phyloP scores from a whole-genome alignment of 306 rosid genomes.

The Quercus glauca region DNA sequence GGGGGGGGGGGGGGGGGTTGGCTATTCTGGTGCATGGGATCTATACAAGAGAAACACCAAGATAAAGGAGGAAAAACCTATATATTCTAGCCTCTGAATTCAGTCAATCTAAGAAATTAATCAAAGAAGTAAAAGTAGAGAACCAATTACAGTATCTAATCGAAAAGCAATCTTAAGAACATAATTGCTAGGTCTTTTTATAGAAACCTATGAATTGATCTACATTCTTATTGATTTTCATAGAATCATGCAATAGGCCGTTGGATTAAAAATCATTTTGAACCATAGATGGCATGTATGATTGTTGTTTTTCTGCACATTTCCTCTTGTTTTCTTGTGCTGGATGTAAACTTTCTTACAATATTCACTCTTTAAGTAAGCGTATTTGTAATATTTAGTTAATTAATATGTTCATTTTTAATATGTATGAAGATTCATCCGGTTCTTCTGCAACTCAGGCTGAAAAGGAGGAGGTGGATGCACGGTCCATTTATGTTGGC shows the following conservation, averaged over 20 bases:
- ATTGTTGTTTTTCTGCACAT: neutral
- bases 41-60: neutral
- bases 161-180: neutral
- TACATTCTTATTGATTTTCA: neutral
- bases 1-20: too few relatives aligned
- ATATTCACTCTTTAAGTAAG: slow-evolving; percentile 1
- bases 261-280: neutral
- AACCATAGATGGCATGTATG: neutral
- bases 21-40: neutral
- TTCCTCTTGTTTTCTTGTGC: neutral
- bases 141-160: neutral
- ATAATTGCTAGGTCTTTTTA: neutral
- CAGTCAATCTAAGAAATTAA: neutral
- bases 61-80: neutral
- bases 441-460: slow-evolving; percentile 78
- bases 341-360: neutral
- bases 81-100: neutral
- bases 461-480: slow-evolving; percentile 98
- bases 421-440: slow-evolving; percentile 62
- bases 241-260: neutral
- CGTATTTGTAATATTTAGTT: neutral
- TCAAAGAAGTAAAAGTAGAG: neutral
- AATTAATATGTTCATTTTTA: slow-evolving; percentile 14
- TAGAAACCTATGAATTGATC: neutral
- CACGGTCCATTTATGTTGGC: slow-evolving; percentile 97